Base-by-base conservation (phyloP, 768 basidiomycete species). In the Chiua virens region DNA sequence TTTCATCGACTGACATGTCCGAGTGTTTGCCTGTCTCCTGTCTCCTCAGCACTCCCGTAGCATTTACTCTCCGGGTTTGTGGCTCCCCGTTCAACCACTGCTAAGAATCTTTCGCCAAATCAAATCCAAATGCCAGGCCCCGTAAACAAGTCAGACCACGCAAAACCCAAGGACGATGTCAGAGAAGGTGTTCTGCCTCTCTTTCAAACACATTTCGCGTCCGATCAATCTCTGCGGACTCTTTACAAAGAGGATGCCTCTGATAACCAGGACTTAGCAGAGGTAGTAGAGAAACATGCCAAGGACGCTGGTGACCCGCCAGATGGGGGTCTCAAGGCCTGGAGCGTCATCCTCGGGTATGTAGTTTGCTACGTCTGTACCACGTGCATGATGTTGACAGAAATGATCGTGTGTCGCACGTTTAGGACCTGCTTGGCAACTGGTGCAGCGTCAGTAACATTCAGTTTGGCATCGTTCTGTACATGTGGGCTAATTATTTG, bases 371-470 rank as follows among this genome's bases (percentile, higher is more conserved):
- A 1, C 8, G 17, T 14, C 20, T 22, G 28, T n/a, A 11, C 3
- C 13, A 2, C 13, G 18, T 6, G 0, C 3, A 28, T 9, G n/a
- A 17, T n/a, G 25, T 28, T 66, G 38, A 62, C 10, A 13, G 5
- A 8, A n/a, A 21, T 20, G 9, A 37, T 35, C 22, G 14, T 30
- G 42, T 28, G 9, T 39, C 18, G 5, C 21, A 10, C 35, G 1
- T 47, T 10, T 32, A 66, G 64, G 34, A 54, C 61, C 2, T 18
- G 25, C 32, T 45, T 64, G 44, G 68, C 66, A 25, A 67, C 70
- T 4, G 74, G 73, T 49, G 70, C 78, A 18, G 75, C 79, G 69
- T 78, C 49, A 52, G 70, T 60, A 18, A 13, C 23, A 28, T 48
- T 42, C 50, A 1, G 35, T 46, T 32, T 8, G 38, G n/a, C 22